Evolutionary conservation across 345 rosid genomes (phyloP), one percentile per base, ranked within the genome.

Genomic region (Rhodomyrtus tomentosa): DNA sequence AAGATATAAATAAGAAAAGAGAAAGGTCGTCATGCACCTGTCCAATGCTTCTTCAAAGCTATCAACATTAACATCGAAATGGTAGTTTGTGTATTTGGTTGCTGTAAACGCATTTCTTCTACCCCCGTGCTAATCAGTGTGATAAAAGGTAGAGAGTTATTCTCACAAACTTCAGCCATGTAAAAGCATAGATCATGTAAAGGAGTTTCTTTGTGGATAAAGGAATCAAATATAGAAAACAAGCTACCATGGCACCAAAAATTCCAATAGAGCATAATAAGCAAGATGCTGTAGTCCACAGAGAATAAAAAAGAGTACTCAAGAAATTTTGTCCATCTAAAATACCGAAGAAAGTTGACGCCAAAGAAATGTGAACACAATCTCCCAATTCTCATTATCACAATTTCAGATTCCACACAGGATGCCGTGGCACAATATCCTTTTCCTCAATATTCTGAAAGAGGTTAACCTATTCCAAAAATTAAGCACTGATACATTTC

Each of bases 11-110:
- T 5, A 21, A 42, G 12, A 73, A 82, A 72, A 73, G 50, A 53
- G 50, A 29, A 80, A 27, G 22, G 4, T 48, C 83, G 32, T 55
- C 36, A 82, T 73, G 42, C 82, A 96, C 99, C 97, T 91, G 87
- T 96, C 99, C 92, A 95, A 81, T 85, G 99, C 98, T 87, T 96
- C 98, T 86, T 86, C 93, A 87, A 96, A 96, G 87, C 88, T 88
- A 83, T 94, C 98, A 73, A 87, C 85, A 88, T 92, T 96, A n/a
- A 96, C 90, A 83, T 94, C 96, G 29, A 96, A 96, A 89, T 87
- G 82, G 85, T 90, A 96, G 87, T 96, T 93, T 76, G 99, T 94
- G 76, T 87, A 85, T 89, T 92, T 96, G 48, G 94, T 88, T 52
- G 93, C 51, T 25, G 99, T 95, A 86, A 88, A 94, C 4, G 99